Conservation (phyloP, 1,284 basidiomycete genomes). For the Inonotus hispidus region DNA sequence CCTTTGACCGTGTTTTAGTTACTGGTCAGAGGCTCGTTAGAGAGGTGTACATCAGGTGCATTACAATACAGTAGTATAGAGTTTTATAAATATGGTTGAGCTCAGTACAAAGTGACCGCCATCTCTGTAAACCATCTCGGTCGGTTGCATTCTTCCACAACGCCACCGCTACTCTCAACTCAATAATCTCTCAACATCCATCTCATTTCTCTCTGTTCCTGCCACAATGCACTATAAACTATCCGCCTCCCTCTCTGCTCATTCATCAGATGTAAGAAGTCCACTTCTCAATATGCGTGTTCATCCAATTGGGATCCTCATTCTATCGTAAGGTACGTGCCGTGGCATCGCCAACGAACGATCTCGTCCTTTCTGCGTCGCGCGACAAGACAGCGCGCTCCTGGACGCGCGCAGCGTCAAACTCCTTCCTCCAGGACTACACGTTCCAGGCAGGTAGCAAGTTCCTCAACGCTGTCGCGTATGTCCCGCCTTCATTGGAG, state of each 20-base stretch:
- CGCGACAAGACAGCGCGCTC: constrained; percentile 85
- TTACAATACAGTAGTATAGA: no score
- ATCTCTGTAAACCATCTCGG: no score
- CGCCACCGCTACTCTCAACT: background rate
- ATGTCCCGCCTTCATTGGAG: constrained; percentile 61
- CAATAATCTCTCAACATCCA: background rate
- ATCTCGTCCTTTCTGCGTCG: constrained; percentile 80
- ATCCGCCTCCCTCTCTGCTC: constrained; percentile 68
- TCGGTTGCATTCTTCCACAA: no score
- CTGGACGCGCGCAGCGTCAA: constrained; percentile 60
- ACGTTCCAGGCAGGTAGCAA: constrained; percentile 66
- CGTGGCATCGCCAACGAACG: constrained; percentile 60
- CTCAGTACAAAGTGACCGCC: no score
- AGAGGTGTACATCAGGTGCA: constrained; percentile 84
- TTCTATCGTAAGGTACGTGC: constrained; percentile 60
- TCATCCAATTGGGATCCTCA: constrained; percentile 21
- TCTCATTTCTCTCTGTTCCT: constrained; percentile 15
- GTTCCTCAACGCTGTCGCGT: constrained; percentile 80
- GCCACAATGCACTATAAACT: constrained; percentile 73
- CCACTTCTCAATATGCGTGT: background rate
- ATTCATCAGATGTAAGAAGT: constrained; percentile 69
- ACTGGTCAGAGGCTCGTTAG: constrained; percentile 75
- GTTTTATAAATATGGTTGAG: no score
- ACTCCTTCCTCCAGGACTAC: constrained; percentile 46
- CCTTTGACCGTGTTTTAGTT: constrained; percentile 43